Conservation (phyloP, 805 yeast species). For the Debaryomyces prosopidis region DNA sequence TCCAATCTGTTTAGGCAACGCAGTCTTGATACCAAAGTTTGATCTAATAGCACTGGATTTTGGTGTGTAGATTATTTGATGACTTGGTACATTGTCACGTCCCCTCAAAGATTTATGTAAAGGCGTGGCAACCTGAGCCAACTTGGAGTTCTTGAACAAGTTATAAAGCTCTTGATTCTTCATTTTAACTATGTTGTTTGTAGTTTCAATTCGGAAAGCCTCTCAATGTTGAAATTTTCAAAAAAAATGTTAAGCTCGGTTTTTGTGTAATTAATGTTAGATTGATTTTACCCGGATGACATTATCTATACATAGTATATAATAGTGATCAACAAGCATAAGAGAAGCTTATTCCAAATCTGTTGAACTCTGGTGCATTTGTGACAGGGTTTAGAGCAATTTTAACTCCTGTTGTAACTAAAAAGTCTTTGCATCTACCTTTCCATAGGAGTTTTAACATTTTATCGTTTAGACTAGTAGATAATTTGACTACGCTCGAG, state of each 20-base stretch:
- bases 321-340: constrained; percentile 48
- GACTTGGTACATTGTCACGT: constrained; percentile 52
- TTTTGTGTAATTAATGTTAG: not conserved
- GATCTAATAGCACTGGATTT: constrained; percentile 62
- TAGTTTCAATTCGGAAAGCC: not conserved
- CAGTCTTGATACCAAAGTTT: constrained; percentile 74
- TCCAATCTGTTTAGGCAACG: constrained; percentile 63
- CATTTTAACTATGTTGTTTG: constrained; percentile 11
- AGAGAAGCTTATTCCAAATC: constrained; percentile 62
- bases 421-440: constrained; percentile 77
- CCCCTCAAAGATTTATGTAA: constrained; percentile 30
- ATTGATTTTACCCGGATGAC: constrained; percentile 3
- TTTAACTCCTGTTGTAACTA: constrained; percentile 73
- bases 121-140: constrained; percentile 48
- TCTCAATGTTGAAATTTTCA: not conserved
- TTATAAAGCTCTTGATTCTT: constrained; percentile 32
- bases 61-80: constrained; percentile 71
- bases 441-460: constrained; percentile 78
- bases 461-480: constrained; percentile 66
- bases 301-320: constrained; percentile 1
- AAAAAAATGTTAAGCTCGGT: constrained; percentile 1
- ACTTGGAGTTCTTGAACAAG: constrained; percentile 40
- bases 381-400: constrained; percentile 40
- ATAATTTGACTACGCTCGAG: constrained; percentile 69
- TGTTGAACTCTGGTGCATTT: constrained; percentile 46